phyloP scores from a whole-genome alignment of 129 eudicot genomes.

The Daucus carota region DH1_v3.0 NC_030389.2:44840001-44840500 shows the following conservation, averaged over 20 bases:
- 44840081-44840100: conserved; percentile 49
- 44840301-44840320: conserved; percentile 11
- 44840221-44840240: conserved; percentile 58
- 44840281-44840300: conserved; percentile 42
- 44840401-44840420: conserved; percentile 12
- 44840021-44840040: conserved; percentile 8
- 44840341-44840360: conserved; percentile 11
- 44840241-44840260: conserved; percentile 62
- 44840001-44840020: conserved; percentile 5
- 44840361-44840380: conserved; percentile 14
- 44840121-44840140: conserved; percentile 16
- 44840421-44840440: conserved; percentile 16
- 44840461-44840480: conserved; percentile 36
- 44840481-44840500: conserved; percentile 55
- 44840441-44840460: conserved; percentile 18
- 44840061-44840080: conserved; percentile 39
- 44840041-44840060: conserved; percentile 19
- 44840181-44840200: conserved; percentile 49
- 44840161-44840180: conserved; percentile 17
- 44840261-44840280: conserved; percentile 37
- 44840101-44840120: conserved; percentile 38
- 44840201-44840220: conserved; percentile 69
- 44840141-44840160: conserved; percentile 24
- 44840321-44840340: conserved; percentile 21
- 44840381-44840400: conserved; percentile 5